These are phyloP conservation scores for Spathaspora sp. DNA, from an alignment of 805 yeast species.

Conservation along the genomic window DNA sequence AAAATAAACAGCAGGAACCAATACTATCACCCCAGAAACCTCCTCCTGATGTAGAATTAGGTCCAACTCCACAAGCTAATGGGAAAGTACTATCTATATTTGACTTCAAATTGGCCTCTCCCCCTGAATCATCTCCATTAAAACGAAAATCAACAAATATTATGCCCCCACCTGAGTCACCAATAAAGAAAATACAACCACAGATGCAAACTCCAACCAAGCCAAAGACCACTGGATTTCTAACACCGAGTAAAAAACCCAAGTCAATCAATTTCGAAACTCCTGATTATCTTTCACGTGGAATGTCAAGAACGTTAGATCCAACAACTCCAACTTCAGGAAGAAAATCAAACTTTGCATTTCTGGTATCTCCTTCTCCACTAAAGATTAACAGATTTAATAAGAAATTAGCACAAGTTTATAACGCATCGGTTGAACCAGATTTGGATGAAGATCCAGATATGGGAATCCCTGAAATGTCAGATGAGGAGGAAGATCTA, in stretches of 20 bases:
- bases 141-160: conserved; percentile 12
- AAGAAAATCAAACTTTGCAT: conserved; percentile 6
- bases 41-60: conserved; percentile 41
- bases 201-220: conserved; percentile 4
- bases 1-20: conserved; percentile 5
- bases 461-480: neutral
- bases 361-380: conserved; percentile 46
- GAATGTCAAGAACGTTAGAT: neutral
- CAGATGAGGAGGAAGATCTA: conserved; percentile 9
- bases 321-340: conserved; percentile 4
- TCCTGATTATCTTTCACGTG: conserved; percentile 3
- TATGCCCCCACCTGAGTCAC: conserved; percentile 7
- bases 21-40: neutral
- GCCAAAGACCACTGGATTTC: neutral
- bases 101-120: conserved; percentile 45
- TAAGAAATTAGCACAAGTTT: conserved; percentile 41
- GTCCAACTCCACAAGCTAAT: conserved; percentile 84
- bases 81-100: conserved; percentile 75
- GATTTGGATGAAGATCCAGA: conserved; percentile 7
- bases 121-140: conserved; percentile 42
- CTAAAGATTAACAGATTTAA: conserved; percentile 30
- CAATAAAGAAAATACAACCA: conserved; percentile 3
- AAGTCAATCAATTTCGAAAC: conserved; percentile 3
- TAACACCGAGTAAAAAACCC: neutral
- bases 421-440: conserved; percentile 34